These are phyloP conservation scores for Lodderomyces margitis DNA, from an alignment of 1,139 yeast genomes.

Conservation along the genomic window DNA sequence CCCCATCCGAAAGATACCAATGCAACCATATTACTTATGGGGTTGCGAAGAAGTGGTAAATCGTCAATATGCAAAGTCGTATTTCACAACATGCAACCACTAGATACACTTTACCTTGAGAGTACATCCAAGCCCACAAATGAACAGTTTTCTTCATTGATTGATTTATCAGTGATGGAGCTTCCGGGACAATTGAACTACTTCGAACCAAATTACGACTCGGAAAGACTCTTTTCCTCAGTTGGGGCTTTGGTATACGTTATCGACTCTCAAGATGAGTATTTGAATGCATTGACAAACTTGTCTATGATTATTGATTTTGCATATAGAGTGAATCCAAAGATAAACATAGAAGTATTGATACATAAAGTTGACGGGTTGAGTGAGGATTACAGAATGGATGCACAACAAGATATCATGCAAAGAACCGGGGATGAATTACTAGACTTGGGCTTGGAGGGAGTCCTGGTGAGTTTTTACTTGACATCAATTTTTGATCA, in stretches of 20 bases:
- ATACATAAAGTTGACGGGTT: slow-evolving; percentile 95
- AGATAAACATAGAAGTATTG: slow-evolving; percentile 83
- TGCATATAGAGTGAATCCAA: slow-evolving; percentile 83
- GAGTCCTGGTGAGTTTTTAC: slow-evolving; percentile 88
- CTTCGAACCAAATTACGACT: slow-evolving; percentile 81
- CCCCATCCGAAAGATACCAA: slow-evolving; percentile 45
- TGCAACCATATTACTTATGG: slow-evolving; percentile 82
- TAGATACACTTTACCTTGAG: slow-evolving; percentile 87
- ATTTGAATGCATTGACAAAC: slow-evolving; percentile 85
- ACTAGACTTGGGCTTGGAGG: slow-evolving; percentile 83
- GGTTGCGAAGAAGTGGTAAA: slow-evolving; percentile 77
- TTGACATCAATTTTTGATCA: slow-evolving; percentile 93
- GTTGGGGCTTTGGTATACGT: slow-evolving; percentile 95
- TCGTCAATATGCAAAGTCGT: slow-evolving; percentile 93
- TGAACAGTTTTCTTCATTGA: slow-evolving; percentile 73
- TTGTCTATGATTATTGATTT: slow-evolving; percentile 85
- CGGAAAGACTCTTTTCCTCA: slow-evolving; percentile 70
- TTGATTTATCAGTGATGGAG: slow-evolving; percentile 91
- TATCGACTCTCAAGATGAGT: slow-evolving; percentile 93
- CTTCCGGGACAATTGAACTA: slow-evolving; percentile 91
- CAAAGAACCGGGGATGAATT: slow-evolving; percentile 93
- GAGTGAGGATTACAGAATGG: slow-evolving; percentile 88
- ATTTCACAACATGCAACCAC: slow-evolving; percentile 94
- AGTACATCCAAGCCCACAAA: slow-evolving; percentile 87
- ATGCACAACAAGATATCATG: slow-evolving; percentile 95